A percentile compares a stretch with the other conserved stretches of the same genome.
phyloP scores from a whole-genome alignment of 202 grass and related monocot genomes.

The Cymbopogon flexuosus region DNA sequence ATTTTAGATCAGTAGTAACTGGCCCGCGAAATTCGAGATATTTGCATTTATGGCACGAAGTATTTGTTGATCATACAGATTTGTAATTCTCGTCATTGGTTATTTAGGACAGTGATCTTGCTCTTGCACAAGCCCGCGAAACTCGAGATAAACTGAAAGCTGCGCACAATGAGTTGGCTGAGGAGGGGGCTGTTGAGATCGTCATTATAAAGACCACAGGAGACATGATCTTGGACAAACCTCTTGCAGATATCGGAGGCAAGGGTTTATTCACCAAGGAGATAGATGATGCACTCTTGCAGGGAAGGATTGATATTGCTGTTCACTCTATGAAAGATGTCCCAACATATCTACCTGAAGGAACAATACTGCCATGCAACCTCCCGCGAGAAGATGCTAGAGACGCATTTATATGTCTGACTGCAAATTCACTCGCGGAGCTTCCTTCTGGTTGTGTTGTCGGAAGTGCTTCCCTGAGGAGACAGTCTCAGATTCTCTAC shows the following conservation, averaged over 20 bases:
- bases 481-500: conserved; percentile 91
- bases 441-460: conserved; percentile 83
- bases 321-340: conserved; percentile 99
- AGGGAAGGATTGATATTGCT: conserved; percentile 62
- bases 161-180: conserved; percentile 65
- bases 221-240: conserved; percentile 85
- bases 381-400: conserved; percentile 87
- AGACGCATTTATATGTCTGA: conserved; percentile 90
- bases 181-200: conserved; percentile 86
- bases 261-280: conserved; percentile 99
- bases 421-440: conserved; percentile 70
- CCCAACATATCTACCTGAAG: conserved; percentile 84
- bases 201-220: conserved; percentile 87
- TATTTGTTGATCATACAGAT: not conserved
- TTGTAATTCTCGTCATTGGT: conserved; percentile 35
- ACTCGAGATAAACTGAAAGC: conserved; percentile 74
- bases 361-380: conserved; percentile 79
- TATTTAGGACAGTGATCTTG: conserved; percentile 93
- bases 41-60: too few species aligned
- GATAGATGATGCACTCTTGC: conserved; percentile 85
- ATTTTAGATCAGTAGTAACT: not conserved
- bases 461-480: conserved; percentile 82
- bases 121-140: conserved; percentile 81
- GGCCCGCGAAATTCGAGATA: too few species aligned
- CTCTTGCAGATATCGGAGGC: conserved; percentile 91